Evolutionary conservation across 1,284 basidiomycete genomes (phyloP), one percentile per base, ranked within the genome.

Genomic region (Malassezia brasiliensis): DNA sequence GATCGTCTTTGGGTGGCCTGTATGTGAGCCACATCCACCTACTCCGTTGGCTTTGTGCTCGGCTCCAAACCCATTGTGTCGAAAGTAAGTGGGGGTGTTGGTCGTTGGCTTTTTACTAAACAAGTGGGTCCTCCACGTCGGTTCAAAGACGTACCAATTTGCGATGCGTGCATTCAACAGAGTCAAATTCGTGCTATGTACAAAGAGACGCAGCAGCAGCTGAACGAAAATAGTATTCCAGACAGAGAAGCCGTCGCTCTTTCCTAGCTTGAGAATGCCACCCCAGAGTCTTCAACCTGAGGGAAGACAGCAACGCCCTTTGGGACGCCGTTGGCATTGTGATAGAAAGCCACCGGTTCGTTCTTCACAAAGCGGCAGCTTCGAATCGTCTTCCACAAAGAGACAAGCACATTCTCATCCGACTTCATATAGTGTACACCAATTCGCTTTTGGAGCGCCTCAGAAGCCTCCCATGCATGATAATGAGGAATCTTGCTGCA

Each of bases 391-490:
- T 78, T 78, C 75, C 75, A 81, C 59, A 81, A 76, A 17, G 78
- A 74, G 35, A 76, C 64, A 47, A 79, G 77, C 68, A 80, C 78
- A 76, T 79, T 79, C 69, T 81, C 80, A 50, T 77, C 72, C 37
- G 75, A 76, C 61, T 70, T 75, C 61, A 76, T 70, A 76, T 81
- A 82, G 76, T 81, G 78, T 46, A 74, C 73, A 47, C 80, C 83
- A 48, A 96, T 82, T 69, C 84, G 85, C 70, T 81, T 81, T 77
- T 88, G 89, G 68, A 98, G 81, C 11, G 89, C 90, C 67, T 83
- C 83, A 35, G 86, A 85, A 22, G 93, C 93, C 75, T 94, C 90
- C 90, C 90, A 94, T 1, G 79, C 79, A 69, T 79, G 67, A 78
- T 80, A 72, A 57, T 69, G 72, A 15, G 67, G 72, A 49, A 74